Percentiles rank a stretch among this genome's conserved stretches.
phyloP scores from a whole-genome alignment of 1,284 basidiomycete species.

The Sporisorium graminicola region DNA sequence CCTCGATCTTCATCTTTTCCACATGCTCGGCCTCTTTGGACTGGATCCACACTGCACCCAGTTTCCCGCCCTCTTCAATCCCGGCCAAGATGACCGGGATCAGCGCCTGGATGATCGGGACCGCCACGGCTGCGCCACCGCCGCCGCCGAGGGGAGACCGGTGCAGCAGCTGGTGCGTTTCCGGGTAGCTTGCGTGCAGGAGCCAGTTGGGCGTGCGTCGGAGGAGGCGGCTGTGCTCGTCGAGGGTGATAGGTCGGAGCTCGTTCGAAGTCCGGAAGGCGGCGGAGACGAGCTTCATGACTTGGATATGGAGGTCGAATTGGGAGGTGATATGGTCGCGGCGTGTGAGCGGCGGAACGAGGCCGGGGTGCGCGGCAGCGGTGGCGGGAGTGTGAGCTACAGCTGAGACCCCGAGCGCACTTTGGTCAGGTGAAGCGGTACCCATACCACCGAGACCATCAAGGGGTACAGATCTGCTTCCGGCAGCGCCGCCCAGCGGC shows the following conservation, averaged over 20 bases:
- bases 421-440: background rate
- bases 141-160: background rate
- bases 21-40: background rate
- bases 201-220: background rate
- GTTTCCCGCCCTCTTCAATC: conserved; percentile 5
- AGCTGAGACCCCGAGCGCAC: no score
- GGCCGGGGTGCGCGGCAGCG: background rate
- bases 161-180: background rate
- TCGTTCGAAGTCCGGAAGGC: conserved; percentile 1
- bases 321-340: background rate
- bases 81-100: conserved; percentile 13
- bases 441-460: background rate
- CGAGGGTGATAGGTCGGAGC: background rate
- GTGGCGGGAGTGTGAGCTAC: no score
- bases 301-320: background rate
- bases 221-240: background rate
- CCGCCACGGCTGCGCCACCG: background rate
- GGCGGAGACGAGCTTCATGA: background rate
- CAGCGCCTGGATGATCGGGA: background rate
- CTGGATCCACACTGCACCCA: background rate
- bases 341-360: background rate
- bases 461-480: no score
- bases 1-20: background rate
- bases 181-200: background rate
- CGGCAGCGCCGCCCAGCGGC: background rate